Percentiles rank a stretch among this genome's conserved stretches.
Conservation (phyloP, 2,329 filamentous ascomycete genomes). For the Capronia epimyces region DNA sequence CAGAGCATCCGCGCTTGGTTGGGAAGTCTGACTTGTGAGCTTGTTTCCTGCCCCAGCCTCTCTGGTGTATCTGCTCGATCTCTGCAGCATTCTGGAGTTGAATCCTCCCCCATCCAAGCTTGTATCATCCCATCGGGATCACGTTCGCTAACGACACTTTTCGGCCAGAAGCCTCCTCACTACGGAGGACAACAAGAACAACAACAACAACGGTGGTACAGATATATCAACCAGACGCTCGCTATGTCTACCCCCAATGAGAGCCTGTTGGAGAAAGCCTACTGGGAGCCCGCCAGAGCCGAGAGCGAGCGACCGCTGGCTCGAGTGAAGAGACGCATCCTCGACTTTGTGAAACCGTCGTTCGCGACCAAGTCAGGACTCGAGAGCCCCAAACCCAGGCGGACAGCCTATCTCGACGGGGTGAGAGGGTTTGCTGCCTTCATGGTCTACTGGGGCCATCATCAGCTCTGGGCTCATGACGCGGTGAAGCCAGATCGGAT, state of each 20-base stretch:
- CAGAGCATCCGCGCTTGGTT: too few relatives aligned
- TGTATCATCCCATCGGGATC: too few relatives aligned
- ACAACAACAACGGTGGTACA: background rate
- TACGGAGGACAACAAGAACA: too few relatives aligned
- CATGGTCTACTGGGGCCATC: slow-evolving; percentile 60
- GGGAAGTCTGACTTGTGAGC: too few relatives aligned
- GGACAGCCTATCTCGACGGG: slow-evolving; percentile 60
- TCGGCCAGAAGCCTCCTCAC: too few relatives aligned
- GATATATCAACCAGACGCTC: background rate
- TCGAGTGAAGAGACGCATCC: slow-evolving; percentile 16
- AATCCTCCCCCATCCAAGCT: too few relatives aligned
- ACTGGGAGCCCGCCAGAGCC: slow-evolving; percentile 22
- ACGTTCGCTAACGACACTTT: too few relatives aligned
- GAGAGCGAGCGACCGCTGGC: slow-evolving; percentile 6
- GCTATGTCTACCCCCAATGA: slow-evolving; percentile 17
- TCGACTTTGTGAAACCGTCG: slow-evolving; percentile 27
- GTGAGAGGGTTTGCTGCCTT: slow-evolving; percentile 63
- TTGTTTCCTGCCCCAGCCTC: too few relatives aligned
- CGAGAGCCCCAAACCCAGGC: background rate
- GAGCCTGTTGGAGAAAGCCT: slow-evolving; percentile 27
- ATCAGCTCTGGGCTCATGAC: slow-evolving; percentile 54
- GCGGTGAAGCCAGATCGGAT: slow-evolving; percentile 35
- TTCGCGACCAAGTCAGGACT: slow-evolving; percentile 2
- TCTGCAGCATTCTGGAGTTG: too few relatives aligned
- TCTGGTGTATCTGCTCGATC: too few relatives aligned